Percentiles rank a stretch among this genome's conserved stretches.
Evolutionary conservation across 1,139 yeast genomes (phyloP).

Genomic region (Taiozyma sp.): DNA sequence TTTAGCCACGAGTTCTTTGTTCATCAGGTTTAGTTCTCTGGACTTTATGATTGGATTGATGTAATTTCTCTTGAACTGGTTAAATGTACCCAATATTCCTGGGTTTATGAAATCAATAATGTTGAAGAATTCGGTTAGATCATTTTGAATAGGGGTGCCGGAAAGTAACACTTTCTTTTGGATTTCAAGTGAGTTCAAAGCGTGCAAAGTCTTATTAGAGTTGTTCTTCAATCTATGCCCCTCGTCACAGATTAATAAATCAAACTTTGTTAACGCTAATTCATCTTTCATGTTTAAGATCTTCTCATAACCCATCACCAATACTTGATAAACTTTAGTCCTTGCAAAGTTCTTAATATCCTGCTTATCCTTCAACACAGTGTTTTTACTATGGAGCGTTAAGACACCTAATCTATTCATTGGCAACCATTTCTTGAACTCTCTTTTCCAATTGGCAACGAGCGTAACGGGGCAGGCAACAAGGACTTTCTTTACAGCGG

Average conservation of each 20-base stretch:
- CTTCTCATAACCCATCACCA: constrained; percentile 87
- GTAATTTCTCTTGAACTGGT: constrained; percentile 60
- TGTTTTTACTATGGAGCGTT: constrained; percentile 44
- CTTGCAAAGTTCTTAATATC: constrained; percentile 59
- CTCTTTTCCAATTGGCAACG: constrained; percentile 83
- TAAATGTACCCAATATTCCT: constrained; percentile 63
- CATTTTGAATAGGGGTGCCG: constrained; percentile 96
- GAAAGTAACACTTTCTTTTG: constrained; percentile 62
- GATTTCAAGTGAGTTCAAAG: constrained; percentile 52
- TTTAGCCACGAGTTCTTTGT: constrained; percentile 39
- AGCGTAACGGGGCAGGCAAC: constrained; percentile 92
- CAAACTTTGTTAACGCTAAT: constrained; percentile 49
- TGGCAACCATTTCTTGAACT: constrained; percentile 89
- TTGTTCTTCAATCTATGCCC: constrained; percentile 83
- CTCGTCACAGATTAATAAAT: constrained; percentile 87
- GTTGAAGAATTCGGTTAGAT: constrained; percentile 76
- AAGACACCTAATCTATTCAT: constrained; percentile 44
- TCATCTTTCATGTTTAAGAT: constrained; percentile 55
- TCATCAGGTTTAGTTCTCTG: constrained; percentile 66
- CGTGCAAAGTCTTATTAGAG: constrained; percentile 64
- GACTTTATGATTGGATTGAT: constrained; percentile 71
- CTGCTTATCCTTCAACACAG: constrained; percentile 49
- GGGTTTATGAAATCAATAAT: constrained; percentile 84
- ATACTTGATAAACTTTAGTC: constrained; percentile 73
- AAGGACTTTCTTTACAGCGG: constrained; percentile 52